A percentile compares a stretch with the other conserved stretches of the same genome.
phyloP scores from a whole-genome alignment of 2,329 filamentous ascomycete species.

The Allantophomopsis cytisporea region DNA sequence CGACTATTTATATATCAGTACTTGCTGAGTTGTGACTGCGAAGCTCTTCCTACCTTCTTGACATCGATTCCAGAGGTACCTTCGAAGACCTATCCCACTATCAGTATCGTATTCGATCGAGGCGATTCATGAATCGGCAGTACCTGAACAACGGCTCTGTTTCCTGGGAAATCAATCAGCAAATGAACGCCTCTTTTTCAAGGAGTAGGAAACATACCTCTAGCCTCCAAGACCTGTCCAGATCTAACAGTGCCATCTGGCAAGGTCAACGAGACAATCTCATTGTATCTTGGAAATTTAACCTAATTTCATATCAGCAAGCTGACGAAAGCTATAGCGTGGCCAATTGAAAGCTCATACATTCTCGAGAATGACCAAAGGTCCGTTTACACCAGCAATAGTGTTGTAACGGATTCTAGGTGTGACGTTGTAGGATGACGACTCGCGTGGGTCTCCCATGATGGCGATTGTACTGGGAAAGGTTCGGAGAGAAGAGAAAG shows the following conservation, averaged over 20 bases:
- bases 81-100: conserved; percentile 68
- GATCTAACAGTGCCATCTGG: conserved; percentile 89
- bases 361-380: conserved; percentile 94
- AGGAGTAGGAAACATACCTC: conserved; percentile 44
- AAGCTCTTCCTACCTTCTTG: conserved; percentile 58
- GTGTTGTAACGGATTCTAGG: conserved; percentile 91
- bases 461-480: conserved; percentile 4
- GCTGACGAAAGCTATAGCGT: conserved; percentile 1
- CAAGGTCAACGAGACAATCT: conserved; percentile 92
- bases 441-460: conserved; percentile 21
- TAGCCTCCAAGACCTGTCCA: conserved; percentile 92
- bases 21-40: not conserved
- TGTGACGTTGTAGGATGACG: conserved; percentile 32
- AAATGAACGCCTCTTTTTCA: not conserved
- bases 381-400: conserved; percentile 93
- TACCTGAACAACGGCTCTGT: conserved; percentile 91
- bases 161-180: conserved; percentile 39
- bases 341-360: conserved; percentile 26
- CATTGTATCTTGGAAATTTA: conserved; percentile 95
- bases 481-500: too few species aligned
- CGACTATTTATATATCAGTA: conserved; percentile 40
- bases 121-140: conserved; percentile 7
- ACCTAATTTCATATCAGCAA: conserved; percentile 41
- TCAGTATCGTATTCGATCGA: conserved; percentile 12
- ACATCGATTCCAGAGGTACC: conserved; percentile 96